A percentile compares a stretch with the other conserved stretches of the same genome.
phyloP scores from a whole-genome alignment of 2,329 filamentous ascomycete genomes.

The Xylaria sp. region DNA sequence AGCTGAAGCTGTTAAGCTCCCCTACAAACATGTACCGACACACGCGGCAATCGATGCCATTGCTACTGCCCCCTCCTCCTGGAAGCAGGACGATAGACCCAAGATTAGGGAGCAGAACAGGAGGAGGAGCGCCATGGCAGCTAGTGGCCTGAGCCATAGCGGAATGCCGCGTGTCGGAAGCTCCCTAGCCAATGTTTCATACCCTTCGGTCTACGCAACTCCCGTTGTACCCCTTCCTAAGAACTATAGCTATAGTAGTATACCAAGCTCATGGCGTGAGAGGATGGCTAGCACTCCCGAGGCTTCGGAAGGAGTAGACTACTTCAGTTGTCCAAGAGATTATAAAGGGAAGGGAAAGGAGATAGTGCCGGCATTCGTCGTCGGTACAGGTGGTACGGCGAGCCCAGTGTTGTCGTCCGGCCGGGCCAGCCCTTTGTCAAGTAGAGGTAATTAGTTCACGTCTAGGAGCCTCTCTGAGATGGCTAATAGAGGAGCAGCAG shows the following conservation, averaged over 20 bases:
- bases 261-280: constrained; percentile 47
- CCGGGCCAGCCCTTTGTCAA: constrained; percentile 37
- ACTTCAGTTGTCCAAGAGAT: constrained; percentile 36
- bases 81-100: constrained; percentile 59
- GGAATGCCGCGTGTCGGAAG: constrained; percentile 59
- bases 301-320: constrained; percentile 36
- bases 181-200: constrained; percentile 60
- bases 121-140: constrained; percentile 61
- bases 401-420: constrained; percentile 37
- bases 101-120: constrained; percentile 64
- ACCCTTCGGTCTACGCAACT: constrained; percentile 55
- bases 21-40: constrained; percentile 70
- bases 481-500: constrained; percentile 37
- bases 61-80: constrained; percentile 63
- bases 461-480: constrained; percentile 36
- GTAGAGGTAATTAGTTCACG: constrained; percentile 43
- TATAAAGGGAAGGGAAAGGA: constrained; percentile 47
- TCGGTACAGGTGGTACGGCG: constrained; percentile 29
- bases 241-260: constrained; percentile 58
- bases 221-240: constrained; percentile 56
- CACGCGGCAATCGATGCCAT: constrained; percentile 70
- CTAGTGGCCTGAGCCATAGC: constrained; percentile 50
- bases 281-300: constrained; percentile 38
- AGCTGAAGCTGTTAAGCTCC: constrained; percentile 54
- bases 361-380: constrained; percentile 31